Evolutionary conservation across 306 rosid genomes (phyloP).

Genomic region (Cucurbita argyrosperma): DNA sequence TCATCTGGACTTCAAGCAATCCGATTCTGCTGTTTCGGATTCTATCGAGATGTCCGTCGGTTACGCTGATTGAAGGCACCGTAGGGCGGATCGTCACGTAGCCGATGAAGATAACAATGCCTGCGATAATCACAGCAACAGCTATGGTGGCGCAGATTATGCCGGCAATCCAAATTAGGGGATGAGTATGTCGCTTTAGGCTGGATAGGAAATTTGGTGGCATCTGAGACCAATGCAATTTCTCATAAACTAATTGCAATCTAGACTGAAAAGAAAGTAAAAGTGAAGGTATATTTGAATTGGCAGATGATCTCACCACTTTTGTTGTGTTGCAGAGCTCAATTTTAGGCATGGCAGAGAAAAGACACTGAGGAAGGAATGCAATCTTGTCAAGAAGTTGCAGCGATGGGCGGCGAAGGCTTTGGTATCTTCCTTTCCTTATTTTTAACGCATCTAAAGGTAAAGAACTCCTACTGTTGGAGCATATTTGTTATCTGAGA

Average conservation of each 20-base stretch:
- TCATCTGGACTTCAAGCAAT: constrained; percentile 34
- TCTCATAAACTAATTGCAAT: background rate
- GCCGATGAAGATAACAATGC: constrained; percentile 38
- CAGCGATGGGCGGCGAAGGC: constrained; percentile 47
- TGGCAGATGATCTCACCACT: background rate
- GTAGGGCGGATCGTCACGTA: constrained; percentile 64
- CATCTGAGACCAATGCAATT: background rate
- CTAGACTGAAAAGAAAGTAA: background rate
- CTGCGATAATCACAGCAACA: constrained; percentile 31
- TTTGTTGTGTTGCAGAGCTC: background rate
- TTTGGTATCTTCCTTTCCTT: constrained; percentile 55
- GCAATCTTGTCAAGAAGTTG: background rate
- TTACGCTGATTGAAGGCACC: constrained; percentile 41
- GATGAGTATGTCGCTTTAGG: constrained; percentile 22
- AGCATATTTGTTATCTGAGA: background rate
- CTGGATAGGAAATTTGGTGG: constrained; percentile 2
- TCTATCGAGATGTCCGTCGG: constrained; percentile 34
- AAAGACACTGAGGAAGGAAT: constrained; percentile 1
- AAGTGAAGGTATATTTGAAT: background rate
- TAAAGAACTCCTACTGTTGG: background rate
- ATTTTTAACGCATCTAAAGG: background rate
- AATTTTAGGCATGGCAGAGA: background rate
- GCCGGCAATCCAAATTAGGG: constrained; percentile 48
- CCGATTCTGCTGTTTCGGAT: constrained; percentile 31
- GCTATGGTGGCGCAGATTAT: constrained; percentile 50